Evolutionary conservation across 164 flowering plant genomes (phyloP), one percentile per base, ranked within the genome.

Genomic region (Macadamia integrifolia): DNA sequence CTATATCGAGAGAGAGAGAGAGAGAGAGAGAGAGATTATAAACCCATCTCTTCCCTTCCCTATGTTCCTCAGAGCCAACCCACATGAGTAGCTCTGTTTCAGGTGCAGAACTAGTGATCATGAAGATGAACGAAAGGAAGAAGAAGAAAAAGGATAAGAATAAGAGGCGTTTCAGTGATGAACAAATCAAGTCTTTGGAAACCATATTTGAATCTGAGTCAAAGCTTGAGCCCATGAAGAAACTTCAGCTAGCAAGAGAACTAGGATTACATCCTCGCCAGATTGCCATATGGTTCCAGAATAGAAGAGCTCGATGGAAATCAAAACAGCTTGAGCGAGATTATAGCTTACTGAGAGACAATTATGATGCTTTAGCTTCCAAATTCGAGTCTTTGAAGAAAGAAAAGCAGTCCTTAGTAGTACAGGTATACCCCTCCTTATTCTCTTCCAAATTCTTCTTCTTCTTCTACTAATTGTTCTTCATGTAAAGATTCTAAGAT

Each of bases 241-340:
- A 91, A 77, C 29, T 77, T 66, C 77, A 85, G 69, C 58, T 91
- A 28, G 95, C 97, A 1, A 69, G 70, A 48, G 90, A 89, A 69
- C 84, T 91, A 0, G 91, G 86, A 42, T 77, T 91, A 69, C 84
- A 88, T 55, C 94, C 95, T 0, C 76, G 89, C 13, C 97, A 91
- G 76, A 79, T 91, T 1, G 93, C 90, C n/a, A 89, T 89, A 46
- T 91, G 97, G 97, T 91, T 91, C 74, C 97, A 91, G 82, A 91
- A 91, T 80, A 84, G 73, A 55, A 75, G 97, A 68, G 97, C 97
- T 6, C 68, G 97, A 56, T 88, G 92, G 93, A 88, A 89, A 66
- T 75, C 97, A 9, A 91, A 88, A 79, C 83, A 88, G 69, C 75
- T 89, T 0, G 92, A 91, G 80, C 74, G 84, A 48, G 84, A 89